phyloP scores from a whole-genome alignment of 2,329 filamentous ascomycete genomes.

The Monilinia aucupariae region DNA sequence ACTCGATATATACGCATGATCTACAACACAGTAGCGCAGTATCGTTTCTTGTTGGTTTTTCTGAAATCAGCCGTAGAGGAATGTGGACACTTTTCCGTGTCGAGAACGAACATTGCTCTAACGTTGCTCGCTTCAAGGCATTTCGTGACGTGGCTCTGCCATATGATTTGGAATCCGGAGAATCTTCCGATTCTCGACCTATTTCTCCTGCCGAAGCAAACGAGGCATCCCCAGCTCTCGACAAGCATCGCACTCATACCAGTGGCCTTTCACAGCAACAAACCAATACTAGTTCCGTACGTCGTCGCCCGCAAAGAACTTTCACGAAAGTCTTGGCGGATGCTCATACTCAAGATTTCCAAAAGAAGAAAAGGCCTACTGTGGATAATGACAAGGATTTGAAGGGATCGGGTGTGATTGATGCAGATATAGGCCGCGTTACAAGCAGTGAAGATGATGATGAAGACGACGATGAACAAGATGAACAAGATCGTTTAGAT shows the following conservation, averaged over 20 bases:
- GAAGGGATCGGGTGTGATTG: conserved; percentile 16
- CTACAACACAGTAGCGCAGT: conserved; percentile 77
- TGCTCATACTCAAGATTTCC: conserved; percentile 88
- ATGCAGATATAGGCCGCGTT: conserved; percentile 18
- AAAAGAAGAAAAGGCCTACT: conserved; percentile 58
- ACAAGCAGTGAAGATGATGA: conserved; percentile 17
- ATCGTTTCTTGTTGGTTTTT: conserved; percentile 71
- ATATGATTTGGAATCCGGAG: conserved; percentile 44
- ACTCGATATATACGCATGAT: conserved; percentile 69
- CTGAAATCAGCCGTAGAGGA: conserved; percentile 77
- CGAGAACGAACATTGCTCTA: conserved; percentile 95
- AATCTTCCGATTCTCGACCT: conserved; percentile 18
- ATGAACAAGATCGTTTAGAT: conserved; percentile 27
- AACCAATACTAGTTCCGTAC: conserved; percentile 8
- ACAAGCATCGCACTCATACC: conserved; percentile 24
- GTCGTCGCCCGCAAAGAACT: conserved; percentile 24
- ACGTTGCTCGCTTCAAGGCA: conserved; percentile 85
- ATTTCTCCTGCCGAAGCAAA: neutral
- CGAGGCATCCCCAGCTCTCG: conserved; percentile 16
- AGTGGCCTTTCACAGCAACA: conserved; percentile 26
- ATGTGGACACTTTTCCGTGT: conserved; percentile 92
- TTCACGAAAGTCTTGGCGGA: conserved; percentile 67
- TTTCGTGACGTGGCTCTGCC: conserved; percentile 82
- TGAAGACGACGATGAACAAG: conserved; percentile 26
- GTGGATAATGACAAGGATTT: neutral